Conservation (phyloP, 163 green algal species). For the Trebouxiophyceae sp. region DNA sequence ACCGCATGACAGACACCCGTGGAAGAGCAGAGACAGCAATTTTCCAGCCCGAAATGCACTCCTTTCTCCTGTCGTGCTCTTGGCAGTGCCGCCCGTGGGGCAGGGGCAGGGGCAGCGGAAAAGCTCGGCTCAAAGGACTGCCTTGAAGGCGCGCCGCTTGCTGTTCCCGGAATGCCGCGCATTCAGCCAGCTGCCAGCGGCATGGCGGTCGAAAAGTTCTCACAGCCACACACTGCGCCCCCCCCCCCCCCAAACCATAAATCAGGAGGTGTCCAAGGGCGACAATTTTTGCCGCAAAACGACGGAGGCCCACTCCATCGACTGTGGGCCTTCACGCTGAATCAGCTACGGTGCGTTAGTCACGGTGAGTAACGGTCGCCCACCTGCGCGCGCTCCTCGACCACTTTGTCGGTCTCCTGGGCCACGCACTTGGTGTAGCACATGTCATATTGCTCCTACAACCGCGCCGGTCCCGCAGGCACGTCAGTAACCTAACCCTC, state of each 20-base stretch:
- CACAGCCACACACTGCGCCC: too few relatives aligned
- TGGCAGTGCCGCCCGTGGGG: not conserved
- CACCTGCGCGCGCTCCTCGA: slow-evolving; percentile 19
- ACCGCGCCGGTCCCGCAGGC: not conserved
- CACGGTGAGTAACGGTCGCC: too few relatives aligned
- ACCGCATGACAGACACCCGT: not conserved
- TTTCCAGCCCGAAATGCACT: not conserved
- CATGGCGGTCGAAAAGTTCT: too few relatives aligned
- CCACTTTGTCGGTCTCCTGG: slow-evolving; percentile 22
- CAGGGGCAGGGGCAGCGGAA: not conserved
- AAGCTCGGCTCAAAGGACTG: not conserved
- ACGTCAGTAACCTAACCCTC: not conserved
- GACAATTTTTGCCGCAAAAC: too few relatives aligned
- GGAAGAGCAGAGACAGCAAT: not conserved
- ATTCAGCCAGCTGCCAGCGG: too few relatives aligned
- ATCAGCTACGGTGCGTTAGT: not conserved
- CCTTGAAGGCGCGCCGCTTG: not conserved
- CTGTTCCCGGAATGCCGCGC: too few relatives aligned
- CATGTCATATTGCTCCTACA: slow-evolving; percentile 14
- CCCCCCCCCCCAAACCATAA: too few relatives aligned
- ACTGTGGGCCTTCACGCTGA: not conserved
- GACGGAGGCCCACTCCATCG: too few relatives aligned
- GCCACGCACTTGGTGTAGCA: slow-evolving; percentile 29
- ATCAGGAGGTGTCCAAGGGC: too few relatives aligned
- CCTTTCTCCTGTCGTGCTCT: not conserved